Percentiles rank a stretch among this genome's conserved stretches.
These are phyloP conservation scores for Elymus sibiricus DNA, from an alignment of 176 grass and related monocot species.

Conservation along the genomic window DNA sequence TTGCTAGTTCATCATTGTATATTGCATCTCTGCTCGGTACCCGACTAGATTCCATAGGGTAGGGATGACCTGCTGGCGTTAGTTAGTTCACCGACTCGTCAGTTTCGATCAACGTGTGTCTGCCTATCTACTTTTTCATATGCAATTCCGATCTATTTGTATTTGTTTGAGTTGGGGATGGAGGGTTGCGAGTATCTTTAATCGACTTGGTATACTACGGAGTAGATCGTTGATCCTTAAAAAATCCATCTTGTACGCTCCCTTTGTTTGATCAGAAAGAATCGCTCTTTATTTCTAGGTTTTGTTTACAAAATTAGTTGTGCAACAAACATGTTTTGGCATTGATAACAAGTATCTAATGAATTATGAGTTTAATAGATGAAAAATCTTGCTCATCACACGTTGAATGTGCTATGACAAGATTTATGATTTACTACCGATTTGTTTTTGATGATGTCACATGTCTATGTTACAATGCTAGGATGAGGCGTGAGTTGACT, in stretches of 20 bases:
- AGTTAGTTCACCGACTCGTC: not conserved
- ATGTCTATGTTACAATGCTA: not conserved
- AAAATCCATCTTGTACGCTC: not conserved
- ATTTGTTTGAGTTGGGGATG: not conserved
- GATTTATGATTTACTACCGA: not conserved
- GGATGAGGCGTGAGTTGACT: slow-evolving; percentile 13
- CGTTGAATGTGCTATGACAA: not conserved
- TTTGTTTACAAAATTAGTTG: not conserved
- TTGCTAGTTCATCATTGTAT: not conserved
- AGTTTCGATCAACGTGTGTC: not conserved
- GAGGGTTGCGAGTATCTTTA: too few relatives aligned
- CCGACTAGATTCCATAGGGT: too few relatives aligned
- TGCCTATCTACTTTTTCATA: not conserved
- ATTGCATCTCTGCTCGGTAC: not conserved
- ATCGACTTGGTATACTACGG: too few relatives aligned
- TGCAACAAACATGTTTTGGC: too few relatives aligned
- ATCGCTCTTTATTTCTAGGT: too few relatives aligned
- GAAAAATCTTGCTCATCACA: not conserved
- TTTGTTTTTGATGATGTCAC: not conserved
- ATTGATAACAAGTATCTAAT: too few relatives aligned
- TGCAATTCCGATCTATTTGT: not conserved
- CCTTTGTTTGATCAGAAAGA: too few relatives aligned
- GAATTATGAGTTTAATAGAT: too few relatives aligned
- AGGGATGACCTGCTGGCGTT: too few relatives aligned
- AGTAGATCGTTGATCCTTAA: too few relatives aligned